Evolutionary conservation across 202 grass and related monocot species (phyloP), one percentile per base, ranked within the genome.

Genomic region (Hordeum pubiflorum): DNA sequence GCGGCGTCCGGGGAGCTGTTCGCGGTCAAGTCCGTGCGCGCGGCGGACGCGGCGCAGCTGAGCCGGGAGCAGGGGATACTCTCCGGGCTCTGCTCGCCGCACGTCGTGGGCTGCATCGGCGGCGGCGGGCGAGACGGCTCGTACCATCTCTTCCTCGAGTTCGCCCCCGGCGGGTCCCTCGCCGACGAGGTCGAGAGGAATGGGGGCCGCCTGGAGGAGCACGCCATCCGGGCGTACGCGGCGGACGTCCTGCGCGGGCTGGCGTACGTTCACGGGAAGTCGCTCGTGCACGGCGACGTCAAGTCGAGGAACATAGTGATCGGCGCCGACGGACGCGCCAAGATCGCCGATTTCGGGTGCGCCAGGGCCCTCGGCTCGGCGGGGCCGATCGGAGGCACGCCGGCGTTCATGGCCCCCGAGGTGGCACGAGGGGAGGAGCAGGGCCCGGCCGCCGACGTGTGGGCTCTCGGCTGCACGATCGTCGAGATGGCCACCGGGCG

Each of bases 381-480:
- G 13, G 1, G 84, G 63, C 74, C 82, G 72, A 70, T 87, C 41
- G 46, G 75, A 0, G 85, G 94, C 81, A 97, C 94, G 78, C 94
- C 91, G 3, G 82, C 87, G 55, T 97, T 91, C 88, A 97, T 97
- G 94, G 89, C 94, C 2, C 94, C 94, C 1, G 94, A 97, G 80
- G 89, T 91, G 37, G 94, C 91, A 0, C 89, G 94, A 15, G 94
- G 89, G 9, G 94, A 97, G 81, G 79, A 81, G 11, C 83, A 84
- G 80, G 85, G 88, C 5, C 79, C 76, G 3, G 81, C 84, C 18
- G 89, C 95, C 58, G 95, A 97, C 80, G 83, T 94, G 9, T 97
- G 95, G 95, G 89, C 95, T 10, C 90, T 97, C 13, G 95, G 95
- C 14, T 94, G 95, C 92, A 93, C 90, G 18, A 62, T 97, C 23